phyloP scores from a whole-genome alignment of 2,329 filamentous ascomycete genomes.

The Fusarium metavorans region DNA sequence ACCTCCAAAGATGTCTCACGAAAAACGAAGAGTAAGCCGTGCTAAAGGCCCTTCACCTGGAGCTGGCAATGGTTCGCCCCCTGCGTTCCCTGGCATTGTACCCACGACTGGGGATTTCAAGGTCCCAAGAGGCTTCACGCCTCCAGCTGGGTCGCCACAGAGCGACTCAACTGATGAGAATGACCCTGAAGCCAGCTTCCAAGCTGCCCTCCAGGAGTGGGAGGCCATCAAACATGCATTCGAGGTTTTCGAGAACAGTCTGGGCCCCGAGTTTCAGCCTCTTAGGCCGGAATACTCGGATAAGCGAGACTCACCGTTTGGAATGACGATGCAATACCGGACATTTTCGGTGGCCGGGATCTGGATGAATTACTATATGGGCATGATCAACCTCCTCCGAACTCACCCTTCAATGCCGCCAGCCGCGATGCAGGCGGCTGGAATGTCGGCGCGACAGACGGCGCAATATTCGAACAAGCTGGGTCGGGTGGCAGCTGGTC shows the following conservation, averaged over 20 bases:
- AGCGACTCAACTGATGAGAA: slow-evolving; percentile 61
- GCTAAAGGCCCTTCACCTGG: slow-evolving; percentile 46
- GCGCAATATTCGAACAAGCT: slow-evolving; percentile 78
- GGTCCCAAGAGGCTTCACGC: slow-evolving; percentile 67
- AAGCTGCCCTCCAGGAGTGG: slow-evolving; percentile 84
- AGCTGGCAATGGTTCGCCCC: slow-evolving; percentile 48
- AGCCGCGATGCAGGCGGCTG: slow-evolving; percentile 87
- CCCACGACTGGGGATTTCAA: slow-evolving; percentile 63
- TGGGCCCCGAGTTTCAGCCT: slow-evolving; percentile 82
- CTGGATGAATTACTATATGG: slow-evolving; percentile 90
- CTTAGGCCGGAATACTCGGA: slow-evolving; percentile 75
- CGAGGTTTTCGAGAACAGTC: slow-evolving; percentile 70
- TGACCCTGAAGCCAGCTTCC: slow-evolving; percentile 73
- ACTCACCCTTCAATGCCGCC: slow-evolving; percentile 92
- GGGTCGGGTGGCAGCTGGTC: slow-evolving; percentile 82
- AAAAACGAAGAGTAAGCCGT: slow-evolving; percentile 74
- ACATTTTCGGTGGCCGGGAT: slow-evolving; percentile 89
- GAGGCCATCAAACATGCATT: slow-evolving; percentile 79
- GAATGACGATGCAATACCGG: slow-evolving; percentile 82
- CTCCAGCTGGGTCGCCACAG: slow-evolving; percentile 59
- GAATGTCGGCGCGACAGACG: slow-evolving; percentile 80
- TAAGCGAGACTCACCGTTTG: slow-evolving; percentile 79
- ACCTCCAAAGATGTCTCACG: slow-evolving; percentile 80
- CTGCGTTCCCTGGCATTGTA: slow-evolving; percentile 68
- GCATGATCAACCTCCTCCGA: slow-evolving; percentile 83